A percentile compares a stretch with the other conserved stretches of the same genome.
Evolutionary conservation across 768 basidiomycete genomes (phyloP).

Genomic region (Auricularia heimuer): DNA sequence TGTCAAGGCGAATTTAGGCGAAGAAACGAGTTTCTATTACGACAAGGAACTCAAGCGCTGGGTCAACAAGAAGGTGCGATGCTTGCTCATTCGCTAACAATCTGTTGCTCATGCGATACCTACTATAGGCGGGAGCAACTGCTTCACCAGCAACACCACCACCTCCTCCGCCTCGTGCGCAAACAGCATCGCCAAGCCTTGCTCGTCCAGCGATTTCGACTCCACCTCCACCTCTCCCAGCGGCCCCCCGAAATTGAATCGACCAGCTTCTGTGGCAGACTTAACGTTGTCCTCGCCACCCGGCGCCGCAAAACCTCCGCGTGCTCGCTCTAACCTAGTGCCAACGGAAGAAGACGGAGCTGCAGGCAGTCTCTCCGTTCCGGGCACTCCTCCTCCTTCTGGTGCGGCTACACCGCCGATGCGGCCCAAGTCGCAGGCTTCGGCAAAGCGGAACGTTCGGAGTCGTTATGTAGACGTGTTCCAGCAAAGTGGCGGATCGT

Average conservation of each 20-base stretch:
- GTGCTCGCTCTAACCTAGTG: constrained; percentile 56
- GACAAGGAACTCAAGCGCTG: constrained; percentile 93
- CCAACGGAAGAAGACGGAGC: constrained; percentile 30
- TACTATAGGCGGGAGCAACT: constrained; percentile 41
- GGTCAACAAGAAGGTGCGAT: constrained; percentile 83
- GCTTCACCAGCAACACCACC: constrained; percentile 46
- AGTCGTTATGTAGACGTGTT: constrained; percentile 90
- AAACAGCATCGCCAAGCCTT: constrained; percentile 73
- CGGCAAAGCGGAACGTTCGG: constrained; percentile 64
- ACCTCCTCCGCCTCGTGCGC: constrained; percentile 75
- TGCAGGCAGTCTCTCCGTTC: constrained; percentile 11
- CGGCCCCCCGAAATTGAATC: constrained; percentile 25
- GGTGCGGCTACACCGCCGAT: constrained; percentile 37
- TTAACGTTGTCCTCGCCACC: constrained; percentile 29
- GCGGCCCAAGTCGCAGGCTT: constrained; percentile 44
- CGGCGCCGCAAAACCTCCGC: constrained; percentile 30
- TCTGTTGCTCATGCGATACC: constrained; percentile 2
- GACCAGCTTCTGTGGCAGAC: constrained; percentile 59
- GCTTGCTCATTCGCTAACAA: constrained; percentile 4
- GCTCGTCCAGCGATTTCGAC: constrained; percentile 26
- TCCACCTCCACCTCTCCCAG: constrained; percentile 21
- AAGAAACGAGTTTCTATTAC: constrained; percentile 83
- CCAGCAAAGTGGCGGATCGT: constrained; percentile 34
- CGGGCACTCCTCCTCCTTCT: constrained; percentile 8
- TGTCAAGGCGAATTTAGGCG: constrained; percentile 85